Base-by-base conservation (phyloP, 768 basidiomycete genomes). In the Collybiopsis luxurians region DNA sequence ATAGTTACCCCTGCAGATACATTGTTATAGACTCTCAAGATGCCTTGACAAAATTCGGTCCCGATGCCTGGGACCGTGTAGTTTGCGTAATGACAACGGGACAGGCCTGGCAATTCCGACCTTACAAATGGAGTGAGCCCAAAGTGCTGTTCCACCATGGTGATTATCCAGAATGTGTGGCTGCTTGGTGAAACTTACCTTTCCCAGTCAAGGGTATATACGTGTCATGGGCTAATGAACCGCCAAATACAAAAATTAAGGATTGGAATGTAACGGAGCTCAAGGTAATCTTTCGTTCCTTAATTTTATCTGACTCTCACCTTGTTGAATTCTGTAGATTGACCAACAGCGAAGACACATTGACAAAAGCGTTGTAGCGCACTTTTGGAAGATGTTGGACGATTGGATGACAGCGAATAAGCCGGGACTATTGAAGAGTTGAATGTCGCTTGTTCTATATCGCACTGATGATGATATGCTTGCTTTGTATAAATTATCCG, bases 31-130 rank as follows among this genome's bases (percentile, higher is more conserved):
- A 99, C 70, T 87, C 89, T 21, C 89, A 91, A 0, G 96, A 99
- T 63, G 94, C 96, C 1, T 75, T 99, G 23, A 81, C 84, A 31
- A 98, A 98, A 72, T 95, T 99, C 61, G 90, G 90, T 4, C 78
- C 89, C 3, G 95, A 97, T 59, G 90, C 93, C 2, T 98, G 96
- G 95, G 95, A 98, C 55, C 83, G 96, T 36, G 97, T 99, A 4
- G 89, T 97, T 3, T 97, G 95, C 62, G 96, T 99, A 15, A 89
- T 97, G 85, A 98, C 97, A 9, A 99, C 97, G 0, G 97, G 97
- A 1, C 96, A 98, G 63, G 89, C 90, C 30, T 98, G 97, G 97
- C 97, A 99, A 69, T 99, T 99, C 73, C 79, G 87, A 56, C 89
- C 92, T 17, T 98, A 98, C 75, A 95, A 96, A 68, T 99, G 96